Evolutionary conservation across 1,139 yeast genomes (phyloP), one percentile per base, ranked within the genome.

Genomic region (Barnettozyma hawaiiensis): DNA sequence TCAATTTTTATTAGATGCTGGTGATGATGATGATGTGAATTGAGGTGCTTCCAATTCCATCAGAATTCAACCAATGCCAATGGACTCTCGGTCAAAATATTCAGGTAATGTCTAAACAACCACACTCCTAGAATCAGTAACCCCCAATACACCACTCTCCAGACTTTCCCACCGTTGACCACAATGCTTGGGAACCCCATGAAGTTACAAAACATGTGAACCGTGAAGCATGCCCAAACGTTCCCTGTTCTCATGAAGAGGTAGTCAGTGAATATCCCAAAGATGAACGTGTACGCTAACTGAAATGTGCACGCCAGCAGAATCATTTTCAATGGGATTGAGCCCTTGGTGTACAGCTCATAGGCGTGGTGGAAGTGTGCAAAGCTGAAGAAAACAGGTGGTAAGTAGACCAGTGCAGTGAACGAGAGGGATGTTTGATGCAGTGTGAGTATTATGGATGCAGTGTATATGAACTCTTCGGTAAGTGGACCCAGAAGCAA

Each of bases 361-460:
- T 71, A 72, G 1, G 81, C 95, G 61, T 92, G 97, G 59, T 92
- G 96, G 16, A 85, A 47, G 63, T 92, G 99, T 0, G 97, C 97
- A n/a, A 86, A 57, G 1, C 96, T 96, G 66, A 92, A 92, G 50
- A 81, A 73, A 18, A 81, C 56, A 0, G 97, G 96, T 2, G 90
- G 72, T 22, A 63, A 61, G 40, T 62, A 56, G 3, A 77, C 57
- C 28, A 70, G 56, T 12, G 58, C 45, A 8, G 47, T 49, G 12
- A 51, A 43, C 24, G 66, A 49, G 14, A 58, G 45, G 21, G 55
- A 47, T 5, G 57, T 61, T 10, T 67, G 70, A 35, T 59, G 51
- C 42, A 67, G 65, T 7, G 73, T 60, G 9, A 73, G 69, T 19
- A 81, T 52, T 2, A 84, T 64, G 37, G 83, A 65, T 0, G 86